These are phyloP conservation scores for Kokia cookei DNA, from an alignment of 441 rosid genomes.

Conservation along the genomic window DNA sequence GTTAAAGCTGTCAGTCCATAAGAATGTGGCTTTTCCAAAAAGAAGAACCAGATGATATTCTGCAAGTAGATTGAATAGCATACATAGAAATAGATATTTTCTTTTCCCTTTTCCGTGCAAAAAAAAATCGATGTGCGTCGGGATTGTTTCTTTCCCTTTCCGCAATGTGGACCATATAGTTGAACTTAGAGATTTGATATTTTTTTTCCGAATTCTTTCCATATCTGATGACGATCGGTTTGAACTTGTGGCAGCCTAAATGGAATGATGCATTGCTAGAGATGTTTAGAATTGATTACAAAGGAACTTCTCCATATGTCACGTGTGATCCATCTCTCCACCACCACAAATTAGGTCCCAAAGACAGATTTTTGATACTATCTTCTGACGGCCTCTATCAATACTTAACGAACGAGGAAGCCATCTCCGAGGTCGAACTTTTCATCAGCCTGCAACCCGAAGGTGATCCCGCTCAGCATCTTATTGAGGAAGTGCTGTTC, in stretches of 20 bases:
- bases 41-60: background rate
- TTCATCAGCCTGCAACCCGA: conserved; percentile 78
- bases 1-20: background rate
- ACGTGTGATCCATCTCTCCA: conserved; percentile 63
- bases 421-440: conserved; percentile 72
- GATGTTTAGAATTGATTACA: conserved; percentile 85
- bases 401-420: conserved; percentile 89
- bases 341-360: conserved; percentile 79
- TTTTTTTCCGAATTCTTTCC: background rate
- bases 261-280: conserved; percentile 87
- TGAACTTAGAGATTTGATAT: background rate
- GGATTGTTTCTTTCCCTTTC: background rate
- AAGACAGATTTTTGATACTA: conserved; percentile 70
- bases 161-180: background rate
- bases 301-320: conserved; percentile 76
- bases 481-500: conserved; percentile 75
- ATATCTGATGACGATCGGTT: conserved; percentile 1
- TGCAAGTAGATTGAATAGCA: background rate
- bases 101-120: background rate
- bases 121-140: too few species aligned
- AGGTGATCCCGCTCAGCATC: conserved; percentile 98
- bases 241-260: conserved; percentile 60
- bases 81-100: background rate
- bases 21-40: background rate
- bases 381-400: conserved; percentile 92